Evolutionary conservation across 2,329 filamentous ascomycete genomes (phyloP).

Genomic region (Thielaviopsis euricoi): DNA sequence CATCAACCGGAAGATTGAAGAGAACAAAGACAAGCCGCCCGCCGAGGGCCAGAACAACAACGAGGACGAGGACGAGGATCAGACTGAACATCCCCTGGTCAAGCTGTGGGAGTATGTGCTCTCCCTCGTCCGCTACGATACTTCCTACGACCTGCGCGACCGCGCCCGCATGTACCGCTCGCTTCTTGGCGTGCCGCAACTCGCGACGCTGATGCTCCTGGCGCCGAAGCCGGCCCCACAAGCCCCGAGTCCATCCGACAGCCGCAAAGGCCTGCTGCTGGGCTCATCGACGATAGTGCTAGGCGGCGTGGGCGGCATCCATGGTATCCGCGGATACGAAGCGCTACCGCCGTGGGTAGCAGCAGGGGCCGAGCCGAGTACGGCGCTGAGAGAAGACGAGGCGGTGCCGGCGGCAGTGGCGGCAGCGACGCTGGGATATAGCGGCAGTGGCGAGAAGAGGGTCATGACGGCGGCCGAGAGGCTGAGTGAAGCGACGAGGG

Average conservation of each 20-base stretch:
- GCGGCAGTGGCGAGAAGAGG: conserved; percentile 19
- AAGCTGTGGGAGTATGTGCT: conserved; percentile 74
- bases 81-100: conserved; percentile 58
- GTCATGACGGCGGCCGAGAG: conserved; percentile 42
- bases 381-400: conserved; percentile 46
- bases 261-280: conserved; percentile 57
- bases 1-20: conserved; percentile 46
- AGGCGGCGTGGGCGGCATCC: conserved; percentile 55
- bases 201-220: conserved; percentile 77
- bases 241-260: conserved; percentile 75
- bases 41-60: conserved; percentile 17
- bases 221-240: conserved; percentile 91
- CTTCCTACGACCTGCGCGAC: conserved; percentile 87
- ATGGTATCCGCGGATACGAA: conserved; percentile 65
- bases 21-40: conserved; percentile 16
- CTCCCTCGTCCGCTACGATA: conserved; percentile 78
- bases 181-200: conserved; percentile 65
- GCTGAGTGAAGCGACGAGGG: conserved; percentile 39
- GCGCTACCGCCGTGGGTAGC: conserved; percentile 71
- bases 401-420: conserved; percentile 19
- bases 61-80: no score
- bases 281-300: conserved; percentile 78
- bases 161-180: conserved; percentile 77
- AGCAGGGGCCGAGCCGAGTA: conserved; percentile 63
- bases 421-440: conserved; percentile 21